phyloP scores from a whole-genome alignment of 2,329 filamentous ascomycete genomes.

The Verticillium nubilum region DNA sequence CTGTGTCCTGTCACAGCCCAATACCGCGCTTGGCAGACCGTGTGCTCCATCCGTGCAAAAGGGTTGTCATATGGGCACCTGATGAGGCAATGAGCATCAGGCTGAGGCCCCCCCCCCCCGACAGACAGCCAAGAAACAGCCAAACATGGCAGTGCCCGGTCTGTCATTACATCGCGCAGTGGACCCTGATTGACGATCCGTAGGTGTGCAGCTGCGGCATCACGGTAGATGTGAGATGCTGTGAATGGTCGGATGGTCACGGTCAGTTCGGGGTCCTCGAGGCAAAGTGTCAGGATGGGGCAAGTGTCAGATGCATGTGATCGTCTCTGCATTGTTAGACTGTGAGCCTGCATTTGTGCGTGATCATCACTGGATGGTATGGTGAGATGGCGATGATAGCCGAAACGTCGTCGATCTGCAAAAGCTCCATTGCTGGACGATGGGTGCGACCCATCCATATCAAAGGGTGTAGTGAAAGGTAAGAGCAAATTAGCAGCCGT shows the following conservation, averaged over 20 bases:
- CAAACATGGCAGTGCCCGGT: not conserved
- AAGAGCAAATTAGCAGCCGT: not conserved
- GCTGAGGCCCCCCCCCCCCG: not conserved
- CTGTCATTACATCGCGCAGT: not conserved
- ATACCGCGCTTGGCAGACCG: not conserved
- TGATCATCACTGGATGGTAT: not conserved
- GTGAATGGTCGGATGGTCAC: too few species aligned
- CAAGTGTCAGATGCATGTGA: not conserved
- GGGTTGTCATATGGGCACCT: not conserved
- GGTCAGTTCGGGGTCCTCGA: too few species aligned
- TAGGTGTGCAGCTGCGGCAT: not conserved
- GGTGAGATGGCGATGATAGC: not conserved
- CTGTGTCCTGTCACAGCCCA: not conserved
- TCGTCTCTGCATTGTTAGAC: not conserved
- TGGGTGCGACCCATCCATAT: not conserved
- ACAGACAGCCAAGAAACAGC: not conserved
- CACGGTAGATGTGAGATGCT: too few species aligned
- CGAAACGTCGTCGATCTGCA: not conserved
- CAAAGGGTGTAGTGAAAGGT: not conserved
- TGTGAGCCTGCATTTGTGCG: not conserved
- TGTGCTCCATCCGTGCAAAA: not conserved
- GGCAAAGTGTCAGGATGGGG: not conserved
- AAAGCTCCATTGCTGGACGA: not conserved
- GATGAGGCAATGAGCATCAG: not conserved
- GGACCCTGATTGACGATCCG: not conserved